These are phyloP conservation scores for Cytospora piceae DNA, from an alignment of 2,329 filamentous ascomycete species.

Conservation along the genomic window DNA sequence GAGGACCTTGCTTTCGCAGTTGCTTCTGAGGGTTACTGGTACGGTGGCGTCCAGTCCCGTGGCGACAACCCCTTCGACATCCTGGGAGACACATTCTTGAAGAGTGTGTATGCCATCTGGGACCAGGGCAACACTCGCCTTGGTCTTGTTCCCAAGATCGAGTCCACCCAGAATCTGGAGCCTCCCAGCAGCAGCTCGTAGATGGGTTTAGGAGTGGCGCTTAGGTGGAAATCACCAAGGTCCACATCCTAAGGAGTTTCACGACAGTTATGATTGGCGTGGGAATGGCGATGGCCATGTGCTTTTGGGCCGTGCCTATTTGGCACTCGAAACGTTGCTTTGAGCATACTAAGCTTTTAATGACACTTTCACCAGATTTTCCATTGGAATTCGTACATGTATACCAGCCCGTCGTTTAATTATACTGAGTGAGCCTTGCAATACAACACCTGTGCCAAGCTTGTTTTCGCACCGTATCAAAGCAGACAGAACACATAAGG, in stretches of 20 bases:
- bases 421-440: not conserved
- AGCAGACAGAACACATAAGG: too few species aligned
- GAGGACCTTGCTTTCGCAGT: constrained; percentile 30
- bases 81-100: constrained; percentile 65
- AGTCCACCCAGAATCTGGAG: constrained; percentile 42
- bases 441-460: not conserved
- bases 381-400: not conserved
- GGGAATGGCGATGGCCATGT: constrained; percentile 4
- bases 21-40: constrained; percentile 56
- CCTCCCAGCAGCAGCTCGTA: constrained; percentile 20
- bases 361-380: not conserved
- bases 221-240: not conserved
- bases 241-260: not conserved
- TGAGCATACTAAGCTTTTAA: constrained; percentile 13
- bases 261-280: not conserved
- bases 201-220: not conserved
- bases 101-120: constrained; percentile 69
- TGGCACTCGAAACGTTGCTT: not conserved
- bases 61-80: constrained; percentile 65
- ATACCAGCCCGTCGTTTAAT: too few species aligned
- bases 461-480: too few species aligned
- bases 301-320: not conserved
- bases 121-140: constrained; percentile 64
- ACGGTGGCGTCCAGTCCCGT: constrained; percentile 68
- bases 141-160: constrained; percentile 60